phyloP scores from a whole-genome alignment of 495 filamentous ascomycete genomes.

The Penicillium turbatum region DNA sequence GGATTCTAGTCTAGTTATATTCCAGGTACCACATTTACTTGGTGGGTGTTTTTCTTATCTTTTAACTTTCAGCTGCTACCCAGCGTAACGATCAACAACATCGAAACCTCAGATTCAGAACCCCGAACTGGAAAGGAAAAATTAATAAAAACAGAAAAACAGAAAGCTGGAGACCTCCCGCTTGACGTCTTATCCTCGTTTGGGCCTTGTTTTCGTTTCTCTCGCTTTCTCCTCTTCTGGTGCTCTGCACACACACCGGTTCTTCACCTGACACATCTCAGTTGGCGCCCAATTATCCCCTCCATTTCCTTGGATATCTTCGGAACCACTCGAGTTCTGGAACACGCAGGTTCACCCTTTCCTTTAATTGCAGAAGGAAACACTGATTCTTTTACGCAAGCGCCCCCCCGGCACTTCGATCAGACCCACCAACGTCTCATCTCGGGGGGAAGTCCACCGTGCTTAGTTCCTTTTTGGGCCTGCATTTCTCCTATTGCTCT shows the following conservation, averaged over 20 bases:
- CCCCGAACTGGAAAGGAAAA: background rate
- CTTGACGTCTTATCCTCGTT: constrained; percentile 4
- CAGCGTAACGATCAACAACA: constrained; percentile 24
- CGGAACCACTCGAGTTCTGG: background rate
- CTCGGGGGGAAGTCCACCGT: constrained; percentile 16
- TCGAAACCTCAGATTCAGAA: constrained; percentile 13
- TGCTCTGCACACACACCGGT: background rate
- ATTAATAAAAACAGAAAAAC: background rate
- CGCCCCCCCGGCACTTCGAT: constrained; percentile 28
- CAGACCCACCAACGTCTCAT: constrained; percentile 36
- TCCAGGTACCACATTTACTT: constrained; percentile 10
- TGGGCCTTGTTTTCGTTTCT: constrained; percentile 3
- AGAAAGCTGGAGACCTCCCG: constrained; percentile 4
- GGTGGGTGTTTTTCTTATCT: constrained; percentile 13
- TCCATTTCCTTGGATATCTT: background rate
- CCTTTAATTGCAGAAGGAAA: constrained; percentile 27
- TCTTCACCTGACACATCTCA: constrained; percentile 7
- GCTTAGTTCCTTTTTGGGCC: constrained; percentile 14
- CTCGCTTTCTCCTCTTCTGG: constrained; percentile 2
- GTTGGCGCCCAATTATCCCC: background rate
- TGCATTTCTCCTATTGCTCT: constrained; percentile 3
- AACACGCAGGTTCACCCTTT: constrained; percentile 21
- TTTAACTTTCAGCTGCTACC: constrained; percentile 9
- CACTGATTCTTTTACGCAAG: constrained; percentile 29
- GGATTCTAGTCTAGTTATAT: constrained; percentile 14